Evolutionary conservation across 2,329 filamentous ascomycete genomes (phyloP).

Genomic region (Arthrobotrys musiformis): DNA sequence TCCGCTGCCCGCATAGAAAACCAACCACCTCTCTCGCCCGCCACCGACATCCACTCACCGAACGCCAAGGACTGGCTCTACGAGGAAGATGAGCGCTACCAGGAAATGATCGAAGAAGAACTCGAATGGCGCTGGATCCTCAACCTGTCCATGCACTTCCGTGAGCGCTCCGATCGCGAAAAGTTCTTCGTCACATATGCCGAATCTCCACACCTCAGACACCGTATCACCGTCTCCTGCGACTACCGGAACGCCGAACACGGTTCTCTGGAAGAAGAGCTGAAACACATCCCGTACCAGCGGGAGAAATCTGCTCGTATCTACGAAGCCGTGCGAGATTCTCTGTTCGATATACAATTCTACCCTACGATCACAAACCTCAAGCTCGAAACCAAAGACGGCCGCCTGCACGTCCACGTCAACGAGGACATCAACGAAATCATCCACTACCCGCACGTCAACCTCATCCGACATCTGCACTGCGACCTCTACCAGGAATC

Average conservation of each 20-base stretch:
- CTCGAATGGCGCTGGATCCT: constrained; percentile 92
- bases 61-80: constrained; percentile 45
- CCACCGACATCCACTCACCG: constrained; percentile 43
- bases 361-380: constrained; percentile 96
- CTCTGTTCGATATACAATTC: constrained; percentile 91
- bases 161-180: constrained; percentile 89
- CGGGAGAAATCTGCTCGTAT: constrained; percentile 92
- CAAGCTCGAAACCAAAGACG: constrained; percentile 87
- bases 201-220: constrained; percentile 80
- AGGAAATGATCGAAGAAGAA: constrained; percentile 78
- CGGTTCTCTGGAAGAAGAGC: constrained; percentile 85
- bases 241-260: constrained; percentile 85
- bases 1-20: constrained; percentile 18
- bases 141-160: constrained; percentile 97
- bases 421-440: constrained; percentile 98
- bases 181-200: constrained; percentile 98
- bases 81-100: constrained; percentile 63
- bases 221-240: constrained; percentile 88
- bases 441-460: constrained; percentile 81
- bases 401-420: constrained; percentile 91
- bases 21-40: constrained; percentile 41
- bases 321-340: constrained; percentile 93
- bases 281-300: constrained; percentile 81
- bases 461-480: constrained; percentile 77
- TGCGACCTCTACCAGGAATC: constrained; percentile 76